Percentiles rank a stretch among this genome's conserved stretches.
phyloP scores from a whole-genome alignment of 805 yeast species.

The Lachancea meyersii region DNA sequence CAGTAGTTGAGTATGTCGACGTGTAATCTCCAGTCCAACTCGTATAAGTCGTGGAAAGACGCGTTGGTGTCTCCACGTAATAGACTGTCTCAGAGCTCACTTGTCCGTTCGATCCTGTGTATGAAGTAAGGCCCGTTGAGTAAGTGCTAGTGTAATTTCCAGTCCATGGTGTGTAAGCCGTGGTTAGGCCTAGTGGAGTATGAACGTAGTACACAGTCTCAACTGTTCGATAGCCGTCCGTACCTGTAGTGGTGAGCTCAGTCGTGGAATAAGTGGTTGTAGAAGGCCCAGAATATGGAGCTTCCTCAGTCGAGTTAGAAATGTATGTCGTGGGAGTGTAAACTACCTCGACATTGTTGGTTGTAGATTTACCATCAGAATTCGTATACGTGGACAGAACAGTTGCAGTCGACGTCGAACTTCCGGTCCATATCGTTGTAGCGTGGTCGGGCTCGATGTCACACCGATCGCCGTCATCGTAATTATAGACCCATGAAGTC shows the following conservation, averaged over 20 bases:
- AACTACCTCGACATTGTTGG: conserved; percentile 7
- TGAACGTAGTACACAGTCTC: conserved; percentile 7
- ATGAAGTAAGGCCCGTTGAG: too few relatives aligned
- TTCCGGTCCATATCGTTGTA: background rate
- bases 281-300: conserved; percentile 7
- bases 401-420: background rate
- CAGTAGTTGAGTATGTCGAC: conserved; percentile 3
- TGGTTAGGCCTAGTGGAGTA: conserved; percentile 4
- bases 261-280: conserved; percentile 14
- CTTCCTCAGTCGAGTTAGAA: conserved; percentile 8
- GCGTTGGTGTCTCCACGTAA: conserved; percentile 8
- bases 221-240: conserved; percentile 3
- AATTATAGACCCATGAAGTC: conserved; percentile 14
- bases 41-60: background rate
- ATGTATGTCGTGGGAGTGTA: conserved; percentile 9
- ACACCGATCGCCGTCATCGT: conserved; percentile 3
- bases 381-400: background rate
- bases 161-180: conserved; percentile 4
- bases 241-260: conserved; percentile 9
- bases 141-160: too few relatives aligned
- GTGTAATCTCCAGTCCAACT: conserved; percentile 6
- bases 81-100: background rate
- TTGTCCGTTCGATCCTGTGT: too few relatives aligned
- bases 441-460: background rate
- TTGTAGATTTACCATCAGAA: background rate